These are phyloP conservation scores for Actinidia chinensis DNA, from an alignment of 179 eudicot genomes.

Conservation along the genomic window DNA sequence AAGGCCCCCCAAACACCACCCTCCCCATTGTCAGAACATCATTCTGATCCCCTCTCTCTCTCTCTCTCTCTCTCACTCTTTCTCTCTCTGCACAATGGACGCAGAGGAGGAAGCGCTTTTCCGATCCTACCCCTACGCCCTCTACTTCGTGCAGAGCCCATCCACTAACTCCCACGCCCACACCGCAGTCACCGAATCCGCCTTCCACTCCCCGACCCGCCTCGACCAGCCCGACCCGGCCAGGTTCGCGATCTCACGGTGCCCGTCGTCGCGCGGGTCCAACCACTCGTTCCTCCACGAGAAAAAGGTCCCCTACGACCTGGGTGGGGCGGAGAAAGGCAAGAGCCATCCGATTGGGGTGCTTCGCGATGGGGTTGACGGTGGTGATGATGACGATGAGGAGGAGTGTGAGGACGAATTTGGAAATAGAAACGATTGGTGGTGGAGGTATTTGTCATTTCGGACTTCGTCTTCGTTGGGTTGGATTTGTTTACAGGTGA, in stretches of 20 bases:
- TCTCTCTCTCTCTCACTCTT: background rate
- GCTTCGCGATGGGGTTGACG: conserved; percentile 21
- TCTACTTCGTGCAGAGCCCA: conserved; percentile 77
- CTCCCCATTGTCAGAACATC: background rate
- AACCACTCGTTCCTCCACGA: conserved; percentile 33
- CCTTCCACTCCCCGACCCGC: conserved; percentile 19
- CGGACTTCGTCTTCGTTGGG: conserved; percentile 37
- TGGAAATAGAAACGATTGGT: background rate
- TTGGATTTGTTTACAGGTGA: conserved; percentile 65
- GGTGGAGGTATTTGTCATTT: conserved; percentile 39
- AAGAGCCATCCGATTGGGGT: conserved; percentile 20
- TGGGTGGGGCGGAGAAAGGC: background rate
- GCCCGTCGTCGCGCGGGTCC: conserved; percentile 51
- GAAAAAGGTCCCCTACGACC: conserved; percentile 29
- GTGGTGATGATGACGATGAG: conserved; percentile 24
- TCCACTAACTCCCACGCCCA: conserved; percentile 42
- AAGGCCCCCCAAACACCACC: conserved; percentile 11
- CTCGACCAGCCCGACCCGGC: background rate
- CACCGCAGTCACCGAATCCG: conserved; percentile 21
- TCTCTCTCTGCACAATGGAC: conserved; percentile 27
- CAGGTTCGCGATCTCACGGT: conserved; percentile 27
- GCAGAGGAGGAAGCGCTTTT: conserved; percentile 55
- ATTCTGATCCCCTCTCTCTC: conserved; percentile 3
- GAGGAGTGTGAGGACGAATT: background rate
- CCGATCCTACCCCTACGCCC: conserved; percentile 30